Base-by-base conservation (phyloP, 331 rosid species). In the Stylosanthes scabra region DNA sequence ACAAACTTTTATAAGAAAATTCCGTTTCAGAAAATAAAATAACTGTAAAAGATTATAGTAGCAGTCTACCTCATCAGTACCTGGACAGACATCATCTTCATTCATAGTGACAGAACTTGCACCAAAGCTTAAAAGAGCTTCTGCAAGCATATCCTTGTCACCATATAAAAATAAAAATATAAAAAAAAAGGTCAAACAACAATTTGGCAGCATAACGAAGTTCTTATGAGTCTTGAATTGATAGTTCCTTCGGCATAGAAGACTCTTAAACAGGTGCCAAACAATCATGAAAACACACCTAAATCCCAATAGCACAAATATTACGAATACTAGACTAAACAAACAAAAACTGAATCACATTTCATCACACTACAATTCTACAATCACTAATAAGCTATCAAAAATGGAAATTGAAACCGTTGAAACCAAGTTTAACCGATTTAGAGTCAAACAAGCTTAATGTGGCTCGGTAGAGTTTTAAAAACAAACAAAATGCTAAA, bases 41-140 rank as follows among this genome's bases (percentile, higher is more conserved):
- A 29, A 50, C 8, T 47, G 25, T 39, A 49, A 14, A 27, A 42
- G 29, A 14, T n/a, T 51, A 2, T 9, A 52, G 44, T 2, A 69
- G 11, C 51, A 73, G 29, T 37, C 75, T 68, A 89, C 99, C 91
- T 89, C 88, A 8, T 78, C 79, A n/a, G 73, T 61, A 72, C 52
- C 74, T 50, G 75, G 79, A 63, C 15, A n/a, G 40, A 57, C 63
- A 37, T 85, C 87, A 14, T 86, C 81, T 74, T 86, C 89, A 68
- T 88, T 87, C 44, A 86, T 73, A 59, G 82, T 82, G 34, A 88
- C 86, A 37, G 90, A 94, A 80, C 77, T 86, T 69, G 97, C 96
- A 59, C 99, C 96, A 80, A 94, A 94, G 84, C 92, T 84, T 81
- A 91, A 81, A 54, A 94, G 96, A 64, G 97, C 88, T n/a, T 91